phyloP scores from a whole-genome alignment of 1,284 basidiomycete species.

The Ustilago sp. region DNA sequence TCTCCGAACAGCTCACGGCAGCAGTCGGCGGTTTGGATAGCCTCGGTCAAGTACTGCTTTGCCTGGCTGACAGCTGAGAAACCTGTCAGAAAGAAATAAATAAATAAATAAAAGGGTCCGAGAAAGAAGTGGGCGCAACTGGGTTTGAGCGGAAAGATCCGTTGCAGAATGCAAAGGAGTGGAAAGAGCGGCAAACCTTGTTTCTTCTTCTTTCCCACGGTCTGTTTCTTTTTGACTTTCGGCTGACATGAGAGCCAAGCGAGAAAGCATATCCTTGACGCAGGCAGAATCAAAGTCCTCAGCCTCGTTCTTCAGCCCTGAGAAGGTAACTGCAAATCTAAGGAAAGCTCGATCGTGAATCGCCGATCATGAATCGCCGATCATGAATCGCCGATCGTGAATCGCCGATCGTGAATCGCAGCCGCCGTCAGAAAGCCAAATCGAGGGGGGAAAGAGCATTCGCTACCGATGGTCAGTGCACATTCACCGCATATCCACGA shows the following conservation, averaged over 20 bases:
- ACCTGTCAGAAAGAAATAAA: not conserved
- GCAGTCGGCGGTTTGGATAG: too few relatives aligned
- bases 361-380: not conserved
- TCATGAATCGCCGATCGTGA: not conserved
- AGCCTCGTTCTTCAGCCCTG: too few relatives aligned
- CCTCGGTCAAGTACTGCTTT: not conserved
- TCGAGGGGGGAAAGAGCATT: not conserved
- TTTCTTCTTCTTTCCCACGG: not conserved
- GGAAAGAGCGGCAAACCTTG: not conserved
- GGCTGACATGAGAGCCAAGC: not conserved
- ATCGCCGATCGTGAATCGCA: not conserved
- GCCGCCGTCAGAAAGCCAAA: not conserved
- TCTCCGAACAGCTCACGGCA: too few relatives aligned
- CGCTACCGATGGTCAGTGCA: slow-evolving; percentile 1
- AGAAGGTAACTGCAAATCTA: too few relatives aligned
- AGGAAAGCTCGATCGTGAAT: not conserved
- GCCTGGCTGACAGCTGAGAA: not conserved
- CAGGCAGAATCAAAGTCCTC: too few relatives aligned
- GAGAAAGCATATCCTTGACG: too few relatives aligned
- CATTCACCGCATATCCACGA: not conserved
- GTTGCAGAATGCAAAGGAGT: not conserved
- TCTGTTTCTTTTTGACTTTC: not conserved
- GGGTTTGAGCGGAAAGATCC: not conserved
- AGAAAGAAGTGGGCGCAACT: not conserved
- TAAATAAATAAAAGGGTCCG: not conserved